Percentiles rank a stretch among this genome's conserved stretches.
These are phyloP conservation scores for Ophiostoma sp. DNA, from an alignment of 2,329 filamentous ascomycete genomes.

Conservation along the genomic window DNA sequence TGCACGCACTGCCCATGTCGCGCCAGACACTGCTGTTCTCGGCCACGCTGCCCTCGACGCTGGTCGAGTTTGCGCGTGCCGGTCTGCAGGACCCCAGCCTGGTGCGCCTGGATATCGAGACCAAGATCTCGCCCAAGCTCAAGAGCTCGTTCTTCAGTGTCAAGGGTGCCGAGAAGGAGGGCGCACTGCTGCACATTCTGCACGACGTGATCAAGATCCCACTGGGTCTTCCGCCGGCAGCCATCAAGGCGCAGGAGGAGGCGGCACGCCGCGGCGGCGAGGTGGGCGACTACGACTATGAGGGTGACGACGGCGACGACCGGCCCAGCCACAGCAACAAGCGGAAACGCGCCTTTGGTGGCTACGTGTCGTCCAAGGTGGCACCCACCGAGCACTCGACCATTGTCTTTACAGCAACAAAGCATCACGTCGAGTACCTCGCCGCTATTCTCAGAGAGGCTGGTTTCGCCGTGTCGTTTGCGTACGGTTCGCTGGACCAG, in stretches of 20 bases:
- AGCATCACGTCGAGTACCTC: slow-evolving; percentile 95
- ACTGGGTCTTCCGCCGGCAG: slow-evolving; percentile 53
- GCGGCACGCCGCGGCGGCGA: slow-evolving; percentile 4
- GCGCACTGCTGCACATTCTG: slow-evolving; percentile 79
- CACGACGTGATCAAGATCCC: slow-evolving; percentile 93
- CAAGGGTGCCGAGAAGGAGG: slow-evolving; percentile 91
- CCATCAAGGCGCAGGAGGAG: slow-evolving; percentile 36
- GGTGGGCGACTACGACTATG: background rate
- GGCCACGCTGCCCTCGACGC: slow-evolving; percentile 83
- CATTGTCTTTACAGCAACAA: slow-evolving; percentile 89
- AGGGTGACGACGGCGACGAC: background rate
- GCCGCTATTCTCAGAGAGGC: slow-evolving; percentile 70
- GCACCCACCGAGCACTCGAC: slow-evolving; percentile 86
- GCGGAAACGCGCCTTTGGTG: slow-evolving; percentile 69
- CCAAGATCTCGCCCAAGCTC: slow-evolving; percentile 93
- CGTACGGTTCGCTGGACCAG: slow-evolving; percentile 91
- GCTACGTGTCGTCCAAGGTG: slow-evolving; percentile 48
- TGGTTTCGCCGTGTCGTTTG: slow-evolving; percentile 87
- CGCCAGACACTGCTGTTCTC: slow-evolving; percentile 93
- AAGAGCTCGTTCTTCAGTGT: slow-evolving; percentile 91
- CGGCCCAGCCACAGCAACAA: slow-evolving; percentile 40
- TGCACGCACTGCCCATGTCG: slow-evolving; percentile 75
- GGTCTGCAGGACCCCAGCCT: slow-evolving; percentile 88
- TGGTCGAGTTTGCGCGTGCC: slow-evolving; percentile 93
- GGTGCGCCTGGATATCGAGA: slow-evolving; percentile 86